Evolutionary conservation across 495 filamentous ascomycete genomes (phyloP), one percentile per base, ranked within the genome.

Genomic region (Podospora pseudoanserina): DNA sequence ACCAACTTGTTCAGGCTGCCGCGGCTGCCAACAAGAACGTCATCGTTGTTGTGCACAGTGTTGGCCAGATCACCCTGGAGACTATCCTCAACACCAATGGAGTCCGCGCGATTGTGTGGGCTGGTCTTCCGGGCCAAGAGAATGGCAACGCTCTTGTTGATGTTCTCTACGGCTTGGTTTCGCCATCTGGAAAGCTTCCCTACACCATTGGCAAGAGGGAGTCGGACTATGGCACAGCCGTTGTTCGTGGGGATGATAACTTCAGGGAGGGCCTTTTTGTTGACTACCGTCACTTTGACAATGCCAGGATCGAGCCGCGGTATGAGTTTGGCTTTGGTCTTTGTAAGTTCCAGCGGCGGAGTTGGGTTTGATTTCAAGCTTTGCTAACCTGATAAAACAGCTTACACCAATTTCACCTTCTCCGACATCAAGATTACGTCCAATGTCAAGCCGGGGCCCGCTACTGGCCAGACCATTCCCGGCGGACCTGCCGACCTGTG

Each of bases 41-140:
- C 16, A 85, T 99, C n/a, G 92, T 99, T 0, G 87, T 99, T 6
- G 82, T 97, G n/a, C 95, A 99, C 76, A 86, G 93, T n/a, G 88
- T 94, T 7, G 95, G 95, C 0, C 92, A 95, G 1, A 88, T 96
- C 18, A 84, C 95, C 11, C 76, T 98, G 54, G 94, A 97, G 75
- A 81, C 86, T 20, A 94, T 93, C 86, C 89, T 94, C 65, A 87
- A 92, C 30, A 81, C 90, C 11, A 87, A 90, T 0, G 86, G 84
- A 53, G 87, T 99, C 32, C 27, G 61, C 2, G 79, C 75, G 3
- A 72, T 79, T 1, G 18, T 81, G n/a, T 71, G 71, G 32, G 79
- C 73, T 4, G 74, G 76, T 5, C 65, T 78, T 5, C 79, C 79
- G 0, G 76, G 76, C 28, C 72, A 82, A 63, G 74, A 81, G 55